phyloP scores from a whole-genome alignment of 257 asterid genomes.

The Eustoma russellianum region DNA sequence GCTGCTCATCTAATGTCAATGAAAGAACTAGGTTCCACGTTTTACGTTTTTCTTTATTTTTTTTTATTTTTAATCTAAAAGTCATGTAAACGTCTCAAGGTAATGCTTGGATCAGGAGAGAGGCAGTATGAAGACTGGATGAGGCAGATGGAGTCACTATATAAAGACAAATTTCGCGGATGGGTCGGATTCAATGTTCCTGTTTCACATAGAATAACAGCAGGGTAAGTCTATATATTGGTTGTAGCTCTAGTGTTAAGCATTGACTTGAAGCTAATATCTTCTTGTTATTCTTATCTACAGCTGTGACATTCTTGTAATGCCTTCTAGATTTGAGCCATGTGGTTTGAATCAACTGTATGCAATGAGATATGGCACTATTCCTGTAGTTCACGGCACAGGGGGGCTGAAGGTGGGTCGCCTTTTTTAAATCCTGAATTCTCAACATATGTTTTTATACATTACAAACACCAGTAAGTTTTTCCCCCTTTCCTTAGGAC shows the following conservation, averaged over 20 bases:
- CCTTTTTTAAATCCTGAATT: too few species aligned
- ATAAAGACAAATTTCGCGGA: slow-evolving; percentile 68
- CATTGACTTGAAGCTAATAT: not conserved
- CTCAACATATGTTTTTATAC: not conserved
- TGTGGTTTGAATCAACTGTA: slow-evolving; percentile 93
- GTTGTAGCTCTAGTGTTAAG: not conserved
- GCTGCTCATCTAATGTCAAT: too few species aligned
- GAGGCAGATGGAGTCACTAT: slow-evolving; percentile 56
- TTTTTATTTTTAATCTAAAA: too few species aligned
- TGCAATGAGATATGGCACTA: slow-evolving; percentile 92
- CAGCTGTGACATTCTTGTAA: slow-evolving; percentile 84
- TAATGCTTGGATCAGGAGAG: slow-evolving; percentile 99
- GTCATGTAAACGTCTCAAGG: slow-evolving; percentile 27
- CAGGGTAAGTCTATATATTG: slow-evolving; percentile 45
- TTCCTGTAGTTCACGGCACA: slow-evolving; percentile 85
- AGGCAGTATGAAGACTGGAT: slow-evolving; percentile 96
- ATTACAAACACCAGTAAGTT: not conserved
- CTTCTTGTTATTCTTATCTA: slow-evolving; percentile 14
- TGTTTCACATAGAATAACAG: slow-evolving; percentile 73
- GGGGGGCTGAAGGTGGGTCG: slow-evolving; percentile 98
- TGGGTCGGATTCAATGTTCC: slow-evolving; percentile 99
- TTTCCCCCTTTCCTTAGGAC: slow-evolving; percentile 41
- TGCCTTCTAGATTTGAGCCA: slow-evolving; percentile 99
- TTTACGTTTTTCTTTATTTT: too few species aligned
- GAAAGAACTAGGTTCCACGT: too few species aligned